phyloP scores from a whole-genome alignment of 2,329 filamentous ascomycete species.

The Microascus cirrosus region DNA sequence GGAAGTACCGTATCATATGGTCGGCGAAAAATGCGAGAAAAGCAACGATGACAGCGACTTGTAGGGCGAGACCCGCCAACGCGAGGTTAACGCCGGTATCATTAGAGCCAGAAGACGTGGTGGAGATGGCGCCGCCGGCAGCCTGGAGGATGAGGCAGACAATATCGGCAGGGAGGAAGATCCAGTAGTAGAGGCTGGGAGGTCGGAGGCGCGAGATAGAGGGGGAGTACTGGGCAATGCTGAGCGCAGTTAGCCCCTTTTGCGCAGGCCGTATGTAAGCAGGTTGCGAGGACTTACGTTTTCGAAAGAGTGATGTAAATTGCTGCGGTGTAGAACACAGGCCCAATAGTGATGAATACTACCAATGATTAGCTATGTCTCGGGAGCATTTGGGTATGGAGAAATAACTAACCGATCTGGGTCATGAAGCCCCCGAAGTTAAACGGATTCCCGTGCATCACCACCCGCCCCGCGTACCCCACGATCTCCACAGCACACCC shows the following conservation, averaged over 20 bases:
- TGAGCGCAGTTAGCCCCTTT: constrained; percentile 22
- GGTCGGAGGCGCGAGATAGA: constrained; percentile 28
- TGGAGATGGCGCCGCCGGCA: constrained; percentile 42
- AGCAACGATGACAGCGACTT: constrained; percentile 41
- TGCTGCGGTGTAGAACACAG: constrained; percentile 43
- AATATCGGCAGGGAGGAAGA: constrained; percentile 44
- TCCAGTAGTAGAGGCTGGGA: constrained; percentile 28
- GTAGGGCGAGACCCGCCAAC: constrained; percentile 44
- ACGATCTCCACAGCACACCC: constrained; percentile 48
- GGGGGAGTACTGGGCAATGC: constrained; percentile 13
- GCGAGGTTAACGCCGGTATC: constrained; percentile 24
- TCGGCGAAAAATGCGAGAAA: constrained; percentile 38
- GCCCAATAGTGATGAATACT: constrained; percentile 30
- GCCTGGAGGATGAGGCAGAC: constrained; percentile 47
- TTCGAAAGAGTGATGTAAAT: constrained; percentile 52
- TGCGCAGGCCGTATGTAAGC: neutral
- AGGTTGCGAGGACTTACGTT: constrained; percentile 9
- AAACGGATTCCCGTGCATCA: constrained; percentile 48
- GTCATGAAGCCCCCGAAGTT: constrained; percentile 49
- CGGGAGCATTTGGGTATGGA: neutral
- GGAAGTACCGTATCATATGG: constrained; percentile 34
- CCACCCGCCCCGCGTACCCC: constrained; percentile 50
- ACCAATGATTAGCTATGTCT: neutral
- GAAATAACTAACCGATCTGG: constrained; percentile 40
- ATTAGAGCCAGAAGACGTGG: constrained; percentile 25